Evolutionary conservation across 1,284 basidiomycete genomes (phyloP).

Genomic region (Chiua sp.): DNA sequence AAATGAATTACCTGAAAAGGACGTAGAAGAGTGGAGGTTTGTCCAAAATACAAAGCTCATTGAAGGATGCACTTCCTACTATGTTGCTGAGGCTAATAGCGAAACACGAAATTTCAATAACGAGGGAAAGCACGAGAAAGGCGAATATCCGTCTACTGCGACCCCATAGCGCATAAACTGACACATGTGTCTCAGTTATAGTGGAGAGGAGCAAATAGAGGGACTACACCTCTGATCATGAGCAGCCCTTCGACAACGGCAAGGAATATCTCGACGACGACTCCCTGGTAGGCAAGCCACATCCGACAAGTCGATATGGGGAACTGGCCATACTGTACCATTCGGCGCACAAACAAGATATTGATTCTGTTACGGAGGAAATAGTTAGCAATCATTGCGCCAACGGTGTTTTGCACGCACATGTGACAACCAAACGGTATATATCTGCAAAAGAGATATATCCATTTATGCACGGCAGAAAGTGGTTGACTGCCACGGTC

Average conservation of each 20-base stretch:
- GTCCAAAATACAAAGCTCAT: slow-evolving; percentile 12
- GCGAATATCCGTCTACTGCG: slow-evolving; percentile 8
- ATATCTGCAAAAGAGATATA: slow-evolving; percentile 15
- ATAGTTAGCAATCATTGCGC: background rate
- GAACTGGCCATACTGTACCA: slow-evolving; percentile 10
- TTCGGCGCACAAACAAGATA: slow-evolving; percentile 11
- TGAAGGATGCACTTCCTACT: slow-evolving; percentile 2
- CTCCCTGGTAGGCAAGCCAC: slow-evolving; percentile 20
- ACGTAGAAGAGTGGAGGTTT: slow-evolving; percentile 6
- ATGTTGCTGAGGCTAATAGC: slow-evolving; percentile 1
- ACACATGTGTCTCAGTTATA: background rate
- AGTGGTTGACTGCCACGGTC: slow-evolving; percentile 7
- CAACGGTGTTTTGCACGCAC: slow-evolving; percentile 4
- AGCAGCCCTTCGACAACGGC: slow-evolving; percentile 16
- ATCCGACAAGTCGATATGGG: slow-evolving; percentile 2
- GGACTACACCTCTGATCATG: slow-evolving; percentile 13
- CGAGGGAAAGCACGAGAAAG: slow-evolving; percentile 12
- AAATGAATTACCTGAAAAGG: slow-evolving; percentile 10
- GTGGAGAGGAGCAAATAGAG: background rate
- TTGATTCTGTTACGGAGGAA: slow-evolving; percentile 1
- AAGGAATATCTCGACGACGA: slow-evolving; percentile 6
- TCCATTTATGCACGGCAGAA: slow-evolving; percentile 10
- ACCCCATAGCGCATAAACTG: slow-evolving; percentile 17
- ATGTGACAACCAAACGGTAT: slow-evolving; percentile 10
- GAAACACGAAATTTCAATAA: slow-evolving; percentile 8